Conservation (phyloP, 352 stramenopile genomes). For the Globisporangium perplexum region DNA sequence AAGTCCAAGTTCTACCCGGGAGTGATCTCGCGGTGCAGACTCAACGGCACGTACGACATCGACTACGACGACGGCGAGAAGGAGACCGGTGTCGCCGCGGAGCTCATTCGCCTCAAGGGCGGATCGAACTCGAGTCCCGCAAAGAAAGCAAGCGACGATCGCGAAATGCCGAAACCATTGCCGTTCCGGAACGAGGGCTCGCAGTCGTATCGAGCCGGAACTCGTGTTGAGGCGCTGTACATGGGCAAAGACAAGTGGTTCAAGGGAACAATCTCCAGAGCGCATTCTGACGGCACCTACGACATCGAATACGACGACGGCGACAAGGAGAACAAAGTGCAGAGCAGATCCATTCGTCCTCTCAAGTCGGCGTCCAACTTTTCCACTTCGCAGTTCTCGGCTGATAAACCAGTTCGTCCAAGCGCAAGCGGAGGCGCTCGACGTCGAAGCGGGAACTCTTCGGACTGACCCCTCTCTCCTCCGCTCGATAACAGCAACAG, state of each 20-base stretch:
- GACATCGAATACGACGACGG: slow-evolving; percentile 64
- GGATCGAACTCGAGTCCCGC: slow-evolving; percentile 12
- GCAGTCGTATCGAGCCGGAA: slow-evolving; percentile 5
- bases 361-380: slow-evolving; percentile 27
- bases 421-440: slow-evolving; percentile 22
- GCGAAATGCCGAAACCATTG: neutral
- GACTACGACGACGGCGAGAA: slow-evolving; percentile 78
- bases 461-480: slow-evolving; percentile 24
- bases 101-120: slow-evolving; percentile 29
- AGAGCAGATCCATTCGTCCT: slow-evolving; percentile 18
- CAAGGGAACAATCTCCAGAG: slow-evolving; percentile 39
- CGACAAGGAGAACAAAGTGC: slow-evolving; percentile 41
- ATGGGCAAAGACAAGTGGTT: slow-evolving; percentile 59
- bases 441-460: slow-evolving; percentile 40
- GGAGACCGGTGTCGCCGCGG: slow-evolving; percentile 23
- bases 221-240: slow-evolving; percentile 56
- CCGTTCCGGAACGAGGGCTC: neutral
- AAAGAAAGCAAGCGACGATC: slow-evolving; percentile 13
- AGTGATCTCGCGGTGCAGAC: slow-evolving; percentile 22
- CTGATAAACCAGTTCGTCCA: slow-evolving; percentile 27
- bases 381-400: slow-evolving; percentile 34
- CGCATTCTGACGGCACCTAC: slow-evolving; percentile 44
- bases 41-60: slow-evolving; percentile 68
- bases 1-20: slow-evolving; percentile 54
- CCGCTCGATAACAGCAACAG: neutral